Percentiles rank a stretch among this genome's conserved stretches.
Conservation (phyloP, 164 flowering plant species). For the Pachysandra terminalis region DNA sequence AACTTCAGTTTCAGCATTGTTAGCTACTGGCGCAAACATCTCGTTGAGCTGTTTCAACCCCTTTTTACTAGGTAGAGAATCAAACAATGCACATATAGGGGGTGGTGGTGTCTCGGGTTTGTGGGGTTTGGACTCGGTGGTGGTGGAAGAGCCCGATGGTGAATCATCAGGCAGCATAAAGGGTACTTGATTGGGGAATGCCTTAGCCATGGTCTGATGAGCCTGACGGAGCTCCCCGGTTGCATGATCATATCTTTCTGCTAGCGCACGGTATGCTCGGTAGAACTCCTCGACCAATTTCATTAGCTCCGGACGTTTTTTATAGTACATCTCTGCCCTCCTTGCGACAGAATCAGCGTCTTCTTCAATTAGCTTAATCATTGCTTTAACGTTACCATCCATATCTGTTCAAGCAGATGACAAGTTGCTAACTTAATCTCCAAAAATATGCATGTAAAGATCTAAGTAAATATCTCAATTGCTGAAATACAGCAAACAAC, state of each 20-base stretch:
- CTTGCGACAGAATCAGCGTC: conserved; percentile 96
- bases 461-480: too few relatives aligned
- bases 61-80: conserved; percentile 28
- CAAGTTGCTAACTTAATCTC: background rate
- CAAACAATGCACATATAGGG: conserved; percentile 32
- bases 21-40: conserved; percentile 43
- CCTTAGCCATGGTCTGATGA: conserved; percentile 74
- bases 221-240: conserved; percentile 85
- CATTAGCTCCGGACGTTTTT: conserved; percentile 92
- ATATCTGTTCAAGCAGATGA: conserved; percentile 52
- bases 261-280: conserved; percentile 89
- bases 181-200: conserved; percentile 75
- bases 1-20: conserved; percentile 57
- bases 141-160: conserved; percentile 34
- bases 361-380: conserved; percentile 96
- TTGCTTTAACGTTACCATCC: conserved; percentile 81
- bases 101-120: conserved; percentile 51
- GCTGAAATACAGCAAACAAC: background rate
- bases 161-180: conserved; percentile 47
- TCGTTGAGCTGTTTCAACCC: conserved; percentile 63
- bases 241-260: conserved; percentile 90
- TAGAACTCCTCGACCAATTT: conserved; percentile 91
- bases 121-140: conserved; percentile 41
- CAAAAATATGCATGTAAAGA: too few relatives aligned
- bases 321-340: conserved; percentile 97